These are phyloP conservation scores for Chytriomyces sp. DNA, from an alignment of 192 early-diverging fungal species.

Conservation along the genomic window DNA sequence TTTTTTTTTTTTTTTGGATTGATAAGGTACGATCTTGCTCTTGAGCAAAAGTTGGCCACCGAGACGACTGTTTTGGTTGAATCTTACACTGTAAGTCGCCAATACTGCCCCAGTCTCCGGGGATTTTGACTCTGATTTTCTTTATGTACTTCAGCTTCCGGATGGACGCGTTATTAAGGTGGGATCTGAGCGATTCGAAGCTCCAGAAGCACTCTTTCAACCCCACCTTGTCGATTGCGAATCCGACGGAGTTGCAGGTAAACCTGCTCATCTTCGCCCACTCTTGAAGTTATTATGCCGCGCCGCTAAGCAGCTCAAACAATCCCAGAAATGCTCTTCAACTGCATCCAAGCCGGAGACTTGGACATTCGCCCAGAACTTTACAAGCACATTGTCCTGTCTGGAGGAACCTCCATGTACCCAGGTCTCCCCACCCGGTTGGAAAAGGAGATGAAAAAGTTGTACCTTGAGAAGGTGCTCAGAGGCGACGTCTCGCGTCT, in stretches of 20 bases:
- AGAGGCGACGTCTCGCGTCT: constrained; percentile 82
- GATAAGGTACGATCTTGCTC: constrained; percentile 87
- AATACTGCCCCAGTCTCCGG: no score
- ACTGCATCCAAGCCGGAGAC: constrained; percentile 87
- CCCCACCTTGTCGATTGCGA: constrained; percentile 97
- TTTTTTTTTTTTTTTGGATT: background rate
- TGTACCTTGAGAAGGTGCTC: constrained; percentile 90
- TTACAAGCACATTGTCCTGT: constrained; percentile 97
- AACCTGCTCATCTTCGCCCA: no score
- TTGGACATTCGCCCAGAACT: constrained; percentile 92
- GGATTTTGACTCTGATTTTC: background rate
- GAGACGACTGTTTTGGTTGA: constrained; percentile 98
- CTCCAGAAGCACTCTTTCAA: constrained; percentile 98
- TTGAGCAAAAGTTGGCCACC: constrained; percentile 91
- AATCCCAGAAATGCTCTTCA: constrained; percentile 92
- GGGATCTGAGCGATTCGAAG: constrained; percentile 97
- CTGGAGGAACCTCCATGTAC: constrained; percentile 99
- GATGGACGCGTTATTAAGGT: constrained; percentile 99
- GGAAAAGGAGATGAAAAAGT: constrained; percentile 97
- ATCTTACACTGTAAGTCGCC: constrained; percentile 87
- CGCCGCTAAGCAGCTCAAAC: no score
- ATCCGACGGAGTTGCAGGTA: constrained; percentile 87
- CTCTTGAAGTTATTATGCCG: background rate
- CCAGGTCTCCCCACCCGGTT: constrained; percentile 94
- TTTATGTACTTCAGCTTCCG: constrained; percentile 68